Percentiles rank a stretch among this genome's conserved stretches.
Conservation (phyloP, 2,329 filamentous ascomycete species). For the Fusarium decemcellulare region DNA sequence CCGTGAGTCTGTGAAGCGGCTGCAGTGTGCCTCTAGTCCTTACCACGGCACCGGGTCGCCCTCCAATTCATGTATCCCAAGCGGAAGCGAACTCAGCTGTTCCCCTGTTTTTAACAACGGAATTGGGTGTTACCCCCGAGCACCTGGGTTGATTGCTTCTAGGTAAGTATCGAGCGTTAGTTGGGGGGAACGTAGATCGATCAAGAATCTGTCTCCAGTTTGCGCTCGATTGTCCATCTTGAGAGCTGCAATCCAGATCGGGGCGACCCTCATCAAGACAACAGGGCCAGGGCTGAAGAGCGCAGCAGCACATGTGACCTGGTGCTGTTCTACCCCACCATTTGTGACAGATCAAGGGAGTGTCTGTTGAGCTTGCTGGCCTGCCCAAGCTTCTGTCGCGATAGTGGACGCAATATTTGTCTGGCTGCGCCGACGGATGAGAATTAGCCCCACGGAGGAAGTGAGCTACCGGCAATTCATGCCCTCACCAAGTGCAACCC, state of each 20-base stretch:
- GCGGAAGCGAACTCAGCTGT: slow-evolving; percentile 16
- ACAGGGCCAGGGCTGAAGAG: slow-evolving; percentile 30
- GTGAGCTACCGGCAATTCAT: slow-evolving; percentile 27
- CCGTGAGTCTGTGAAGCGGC: slow-evolving; percentile 26
- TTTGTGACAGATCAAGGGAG: slow-evolving; percentile 36
- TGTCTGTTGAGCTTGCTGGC: slow-evolving; percentile 15
- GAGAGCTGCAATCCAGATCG: slow-evolving; percentile 40
- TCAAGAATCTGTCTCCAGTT: slow-evolving; percentile 6
- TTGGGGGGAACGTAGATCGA: slow-evolving; percentile 27
- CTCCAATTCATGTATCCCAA: slow-evolving; percentile 23
- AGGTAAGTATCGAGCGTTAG: slow-evolving; percentile 12
- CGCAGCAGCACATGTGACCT: slow-evolving; percentile 33
- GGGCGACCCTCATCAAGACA: slow-evolving; percentile 23
- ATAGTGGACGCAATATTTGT: slow-evolving; percentile 13
- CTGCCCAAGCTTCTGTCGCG: slow-evolving; percentile 9
- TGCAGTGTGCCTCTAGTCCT: slow-evolving; percentile 36
- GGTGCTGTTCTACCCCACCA: slow-evolving; percentile 34
- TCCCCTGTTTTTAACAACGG: slow-evolving; percentile 8
- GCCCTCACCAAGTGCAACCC: slow-evolving; percentile 24
- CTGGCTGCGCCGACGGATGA: slow-evolving; percentile 8
- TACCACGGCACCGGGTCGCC: slow-evolving; percentile 39
- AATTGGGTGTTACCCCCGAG: slow-evolving; percentile 15
- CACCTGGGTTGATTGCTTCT: slow-evolving; percentile 15
- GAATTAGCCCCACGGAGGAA: slow-evolving; percentile 27
- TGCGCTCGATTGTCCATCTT: slow-evolving; percentile 32